Evolutionary conservation across 1,284 basidiomycete species (phyloP).

Genomic region (Irpex sp.): DNA sequence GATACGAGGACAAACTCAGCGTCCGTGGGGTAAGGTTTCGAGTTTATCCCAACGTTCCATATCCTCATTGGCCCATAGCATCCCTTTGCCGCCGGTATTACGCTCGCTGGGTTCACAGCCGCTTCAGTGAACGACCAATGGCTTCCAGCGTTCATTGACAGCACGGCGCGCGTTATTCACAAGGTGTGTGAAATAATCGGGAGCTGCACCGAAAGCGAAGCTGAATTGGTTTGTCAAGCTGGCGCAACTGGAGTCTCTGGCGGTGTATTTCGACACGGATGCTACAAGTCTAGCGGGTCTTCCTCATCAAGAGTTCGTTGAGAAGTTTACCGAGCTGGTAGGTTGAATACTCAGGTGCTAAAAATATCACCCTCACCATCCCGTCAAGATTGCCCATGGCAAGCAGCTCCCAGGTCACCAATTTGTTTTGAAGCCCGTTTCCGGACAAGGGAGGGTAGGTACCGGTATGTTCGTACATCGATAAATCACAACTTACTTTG

Average conservation of each 20-base stretch:
- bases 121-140: constrained; percentile 92
- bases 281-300: constrained; percentile 77
- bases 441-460: constrained; percentile 85
- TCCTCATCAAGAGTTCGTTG: constrained; percentile 64
- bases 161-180: constrained; percentile 85
- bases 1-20: constrained; percentile 95
- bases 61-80: constrained; percentile 48
- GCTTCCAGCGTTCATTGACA: constrained; percentile 95
- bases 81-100: constrained; percentile 92
- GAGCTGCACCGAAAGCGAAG: constrained; percentile 10
- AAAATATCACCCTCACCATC: neutral
- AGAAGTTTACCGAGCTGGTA: constrained; percentile 79
- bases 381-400: constrained; percentile 61
- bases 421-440: constrained; percentile 94
- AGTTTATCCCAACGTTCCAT: neutral
- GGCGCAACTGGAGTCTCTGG: constrained; percentile 83
- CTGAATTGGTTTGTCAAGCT: constrained; percentile 46
- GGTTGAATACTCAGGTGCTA: constrained; percentile 14
- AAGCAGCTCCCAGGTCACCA: constrained; percentile 71
- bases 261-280: constrained; percentile 97
- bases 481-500: constrained; percentile 6
- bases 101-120: constrained; percentile 89
- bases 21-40: constrained; percentile 74
- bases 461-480: neutral
- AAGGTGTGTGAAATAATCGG: constrained; percentile 55